Evolutionary conservation across 2,329 filamentous ascomycete genomes (phyloP).

Genomic region (Elsinoe australis): DNA sequence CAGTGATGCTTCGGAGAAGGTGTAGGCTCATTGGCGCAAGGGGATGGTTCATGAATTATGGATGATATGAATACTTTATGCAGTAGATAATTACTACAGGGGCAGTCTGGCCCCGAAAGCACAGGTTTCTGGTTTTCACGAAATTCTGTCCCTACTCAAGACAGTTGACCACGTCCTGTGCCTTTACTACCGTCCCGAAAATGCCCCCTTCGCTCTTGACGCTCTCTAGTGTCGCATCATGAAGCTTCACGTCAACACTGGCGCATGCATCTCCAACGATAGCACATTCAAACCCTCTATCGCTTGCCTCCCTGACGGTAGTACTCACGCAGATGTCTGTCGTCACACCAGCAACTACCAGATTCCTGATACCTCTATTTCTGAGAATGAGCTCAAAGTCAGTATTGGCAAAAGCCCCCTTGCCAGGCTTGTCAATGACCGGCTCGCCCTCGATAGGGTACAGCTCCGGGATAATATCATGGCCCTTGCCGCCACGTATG

Average conservation of each 20-base stretch:
- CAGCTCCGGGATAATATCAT: slow-evolving; percentile 50
- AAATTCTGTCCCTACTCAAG: not conserved
- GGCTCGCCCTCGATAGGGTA: slow-evolving; percentile 42
- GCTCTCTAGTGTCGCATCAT: slow-evolving; percentile 36
- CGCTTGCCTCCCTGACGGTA: slow-evolving; percentile 50
- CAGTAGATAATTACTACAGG: not conserved
- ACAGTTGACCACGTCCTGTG: slow-evolving; percentile 19
- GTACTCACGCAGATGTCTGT: slow-evolving; percentile 50
- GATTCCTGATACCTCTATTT: slow-evolving; percentile 45
- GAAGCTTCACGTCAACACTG: slow-evolving; percentile 36
- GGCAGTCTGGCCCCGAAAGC: not conserved
- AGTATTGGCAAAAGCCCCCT: slow-evolving; percentile 47
- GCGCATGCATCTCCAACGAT: slow-evolving; percentile 45
- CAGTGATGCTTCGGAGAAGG: not conserved
- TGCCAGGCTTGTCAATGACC: slow-evolving; percentile 49
- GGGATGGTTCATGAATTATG: too few species aligned
- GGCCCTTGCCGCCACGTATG: slow-evolving; percentile 50
- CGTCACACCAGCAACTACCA: slow-evolving; percentile 48
- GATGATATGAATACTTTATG: not conserved
- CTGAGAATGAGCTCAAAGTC: slow-evolving; percentile 47
- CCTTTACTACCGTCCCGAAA: slow-evolving; percentile 24
- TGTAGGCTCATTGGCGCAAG: too few species aligned
- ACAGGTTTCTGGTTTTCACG: not conserved
- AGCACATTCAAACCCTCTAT: slow-evolving; percentile 48
- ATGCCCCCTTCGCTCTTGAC: slow-evolving; percentile 38